These are phyloP conservation scores for Golovinomyces cichoracearum DNA, from an alignment of 2,329 filamentous ascomycete species.

Conservation along the genomic window DNA sequence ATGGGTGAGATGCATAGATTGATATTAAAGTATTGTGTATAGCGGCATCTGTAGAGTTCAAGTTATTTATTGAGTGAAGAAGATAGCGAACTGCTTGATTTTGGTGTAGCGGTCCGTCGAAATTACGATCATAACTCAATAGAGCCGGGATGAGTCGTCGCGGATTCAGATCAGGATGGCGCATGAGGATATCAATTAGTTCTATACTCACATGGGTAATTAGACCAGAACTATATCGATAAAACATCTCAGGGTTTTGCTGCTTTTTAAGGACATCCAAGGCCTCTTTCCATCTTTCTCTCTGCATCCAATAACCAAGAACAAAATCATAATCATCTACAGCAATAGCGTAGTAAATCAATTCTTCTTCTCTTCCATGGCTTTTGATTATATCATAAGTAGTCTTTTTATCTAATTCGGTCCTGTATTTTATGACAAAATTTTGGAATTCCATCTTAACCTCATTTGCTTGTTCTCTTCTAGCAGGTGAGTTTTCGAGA, in stretches of 20 bases:
- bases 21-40: conserved; percentile 94
- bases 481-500: conserved; percentile 43
- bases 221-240: conserved; percentile 87
- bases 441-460: conserved; percentile 64
- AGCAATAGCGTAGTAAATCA: conserved; percentile 71
- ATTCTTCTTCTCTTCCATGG: conserved; percentile 76
- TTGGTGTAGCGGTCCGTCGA: conserved; percentile 37
- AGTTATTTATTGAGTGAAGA: conserved; percentile 72
- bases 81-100: conserved; percentile 91
- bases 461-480: conserved; percentile 40
- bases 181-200: conserved; percentile 84
- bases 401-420: conserved; percentile 70
- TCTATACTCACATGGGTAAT: conserved; percentile 72
- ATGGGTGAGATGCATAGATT: conserved; percentile 71
- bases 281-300: conserved; percentile 74
- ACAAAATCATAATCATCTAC: conserved; percentile 88
- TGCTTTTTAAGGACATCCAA: conserved; percentile 78
- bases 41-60: conserved; percentile 54
- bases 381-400: conserved; percentile 90
- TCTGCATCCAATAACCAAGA: conserved; percentile 86
- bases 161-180: conserved; percentile 61
- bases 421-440: conserved; percentile 63
- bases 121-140: conserved; percentile 71
- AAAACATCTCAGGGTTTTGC: conserved; percentile 77
- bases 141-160: conserved; percentile 78